Evolutionary conservation across 768 basidiomycete species (phyloP), one percentile per base, ranked within the genome.

Genomic region (Lepiota venenata): DNA sequence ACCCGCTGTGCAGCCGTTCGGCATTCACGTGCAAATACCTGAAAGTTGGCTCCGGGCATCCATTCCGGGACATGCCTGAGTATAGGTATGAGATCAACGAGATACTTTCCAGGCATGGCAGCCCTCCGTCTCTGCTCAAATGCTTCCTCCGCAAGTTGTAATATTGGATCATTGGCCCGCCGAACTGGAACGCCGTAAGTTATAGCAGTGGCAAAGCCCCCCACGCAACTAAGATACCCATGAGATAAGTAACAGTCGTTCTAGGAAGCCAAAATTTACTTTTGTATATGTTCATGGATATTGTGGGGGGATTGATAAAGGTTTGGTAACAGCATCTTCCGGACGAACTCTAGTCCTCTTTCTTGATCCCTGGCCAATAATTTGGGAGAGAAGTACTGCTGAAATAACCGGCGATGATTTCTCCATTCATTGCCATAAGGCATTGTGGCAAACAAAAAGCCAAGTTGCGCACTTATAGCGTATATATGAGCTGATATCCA

Each of bases 391-490:
- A 79, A 74, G 46, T 78, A 70, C 38, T 73, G 63, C 40, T 71
- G 67, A 60, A 80, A 76, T 12, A 71, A 35, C 10, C 70, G 66
- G 6, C 79, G 69, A 22, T 71, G 70, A 6, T 66, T 64, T 47
- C 68, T 72, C 78, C 79, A 79, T 20, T 42, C 27, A 36, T 68
- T 62, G 0, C 54, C 54, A 40, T 58, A 58, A 9, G 50, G 54
- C 22, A 58, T 50, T 18, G 50, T 42, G 20, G 29, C 40, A 43
- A 52, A 48, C 1, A 47, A 37, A 2, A 41, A 32, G 4, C 47
- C 37, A 14, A 39, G 20, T 9, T 45, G 25, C 8, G 43, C 20
- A 14, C 50, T 57, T 10, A 9, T 21, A 25, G 5, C 7, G 35
- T 14, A 16, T 12, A 18, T 35, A 25, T 46, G 48, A 41, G 27